Percentiles rank a stretch among this genome's conserved stretches.
These are phyloP conservation scores for Bruguiera gymnorhiza DNA, from an alignment of 345 rosid species.

Conservation along the genomic window DNA sequence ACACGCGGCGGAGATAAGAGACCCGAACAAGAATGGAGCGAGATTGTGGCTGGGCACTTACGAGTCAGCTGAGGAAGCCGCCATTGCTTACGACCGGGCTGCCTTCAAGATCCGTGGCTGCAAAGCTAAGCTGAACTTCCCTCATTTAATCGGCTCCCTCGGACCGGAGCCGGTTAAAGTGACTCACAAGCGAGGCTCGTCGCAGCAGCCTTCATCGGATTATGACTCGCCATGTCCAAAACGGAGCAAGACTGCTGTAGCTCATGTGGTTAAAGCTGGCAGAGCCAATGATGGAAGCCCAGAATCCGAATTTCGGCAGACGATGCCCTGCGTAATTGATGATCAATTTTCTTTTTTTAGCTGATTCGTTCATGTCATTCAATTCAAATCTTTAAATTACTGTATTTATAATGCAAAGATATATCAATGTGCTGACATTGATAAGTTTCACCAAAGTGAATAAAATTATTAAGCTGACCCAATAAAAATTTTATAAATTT, in stretches of 20 bases:
- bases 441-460: too few relatives aligned
- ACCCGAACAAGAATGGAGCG: constrained; percentile 62
- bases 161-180: constrained; percentile 16
- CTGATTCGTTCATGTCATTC: too few relatives aligned
- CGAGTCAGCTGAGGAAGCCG: constrained; percentile 60
- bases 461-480: too few relatives aligned
- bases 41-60: constrained; percentile 75
- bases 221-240: background rate
- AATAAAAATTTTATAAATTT: too few relatives aligned
- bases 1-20: constrained; percentile 69
- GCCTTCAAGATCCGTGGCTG: constrained; percentile 38
- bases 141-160: constrained; percentile 29
- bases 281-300: background rate
- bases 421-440: too few relatives aligned
- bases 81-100: constrained; percentile 34
- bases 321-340: background rate
- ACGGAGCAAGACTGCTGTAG: background rate
- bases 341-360: background rate
- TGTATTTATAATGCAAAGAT: too few relatives aligned
- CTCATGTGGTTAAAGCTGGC: background rate
- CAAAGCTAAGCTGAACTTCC: constrained; percentile 38
- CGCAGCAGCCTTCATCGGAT: background rate
- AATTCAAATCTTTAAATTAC: too few relatives aligned
- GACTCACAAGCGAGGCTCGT: constrained; percentile 9
- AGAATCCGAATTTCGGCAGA: background rate